These are phyloP conservation scores for Thielaviopsis ethacetica DNA, from an alignment of 2,329 filamentous ascomycete species.

Conservation along the genomic window DNA sequence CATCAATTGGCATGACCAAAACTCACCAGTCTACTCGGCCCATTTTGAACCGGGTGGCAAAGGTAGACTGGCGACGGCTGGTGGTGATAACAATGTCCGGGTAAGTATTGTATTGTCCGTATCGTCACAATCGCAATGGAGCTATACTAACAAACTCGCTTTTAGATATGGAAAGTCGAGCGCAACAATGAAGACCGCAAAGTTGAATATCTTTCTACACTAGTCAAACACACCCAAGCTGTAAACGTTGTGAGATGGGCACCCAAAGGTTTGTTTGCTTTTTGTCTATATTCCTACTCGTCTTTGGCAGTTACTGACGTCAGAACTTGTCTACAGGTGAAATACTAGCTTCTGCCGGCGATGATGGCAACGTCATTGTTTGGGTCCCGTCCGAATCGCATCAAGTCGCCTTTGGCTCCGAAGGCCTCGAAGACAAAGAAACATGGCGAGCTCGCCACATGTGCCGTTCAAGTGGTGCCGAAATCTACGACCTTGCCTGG, in stretches of 20 bases:
- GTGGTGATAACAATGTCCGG: slow-evolving; percentile 91
- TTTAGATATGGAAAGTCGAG: slow-evolving; percentile 74
- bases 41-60: slow-evolving; percentile 92
- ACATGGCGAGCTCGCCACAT: slow-evolving; percentile 95
- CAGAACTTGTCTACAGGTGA: slow-evolving; percentile 45
- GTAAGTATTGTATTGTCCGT: slow-evolving; percentile 37
- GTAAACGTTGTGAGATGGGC: slow-evolving; percentile 97
- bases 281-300: slow-evolving; percentile 8
- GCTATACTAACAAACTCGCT: neutral
- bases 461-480: slow-evolving; percentile 85
- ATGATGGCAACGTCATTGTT: slow-evolving; percentile 91
- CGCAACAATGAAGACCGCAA: slow-evolving; percentile 69
- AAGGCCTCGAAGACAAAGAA: slow-evolving; percentile 83
- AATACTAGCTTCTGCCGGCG: slow-evolving; percentile 82
- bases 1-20: slow-evolving; percentile 97
- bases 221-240: slow-evolving; percentile 87
- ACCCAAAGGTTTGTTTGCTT: slow-evolving; percentile 54
- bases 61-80: slow-evolving; percentile 79
- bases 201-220: slow-evolving; percentile 79
- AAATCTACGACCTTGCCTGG: slow-evolving; percentile 98
- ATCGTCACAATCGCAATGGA: neutral
- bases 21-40: slow-evolving; percentile 89
- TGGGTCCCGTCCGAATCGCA: slow-evolving; percentile 81
- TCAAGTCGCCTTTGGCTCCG: slow-evolving; percentile 58
- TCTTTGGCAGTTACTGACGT: slow-evolving; percentile 8